phyloP scores from a whole-genome alignment of 148 eudicot genomes.

The Cornus kousa region DNA sequence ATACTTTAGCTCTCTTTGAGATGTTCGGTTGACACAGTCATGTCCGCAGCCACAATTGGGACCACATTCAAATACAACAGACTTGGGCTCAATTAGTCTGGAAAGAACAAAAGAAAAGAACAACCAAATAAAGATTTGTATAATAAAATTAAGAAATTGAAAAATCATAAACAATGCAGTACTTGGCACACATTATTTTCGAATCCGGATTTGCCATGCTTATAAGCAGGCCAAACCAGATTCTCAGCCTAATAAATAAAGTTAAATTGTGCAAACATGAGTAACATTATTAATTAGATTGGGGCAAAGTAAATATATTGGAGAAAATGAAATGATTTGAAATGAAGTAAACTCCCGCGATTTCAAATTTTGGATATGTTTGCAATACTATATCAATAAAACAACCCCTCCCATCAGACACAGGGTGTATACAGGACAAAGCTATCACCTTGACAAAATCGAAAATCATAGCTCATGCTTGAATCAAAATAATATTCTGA shows the following conservation, averaged over 20 bases:
- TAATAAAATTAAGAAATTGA: neutral
- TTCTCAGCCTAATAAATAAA: neutral
- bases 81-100: conserved; percentile 85
- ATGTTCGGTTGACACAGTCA: conserved; percentile 66
- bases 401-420: too few species aligned
- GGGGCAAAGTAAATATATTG: too few species aligned
- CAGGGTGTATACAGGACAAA: too few species aligned
- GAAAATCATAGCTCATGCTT: too few species aligned
- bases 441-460: too few species aligned
- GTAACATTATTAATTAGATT: too few species aligned
- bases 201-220: neutral
- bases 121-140: neutral
- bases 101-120: neutral
- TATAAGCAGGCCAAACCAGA: neutral
- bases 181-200: neutral
- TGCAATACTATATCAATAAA: too few species aligned
- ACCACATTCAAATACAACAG: conserved; percentile 88
- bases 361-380: too few species aligned
- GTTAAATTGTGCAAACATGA: neutral
- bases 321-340: too few species aligned
- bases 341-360: too few species aligned
- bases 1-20: conserved; percentile 62
- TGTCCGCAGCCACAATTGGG: conserved; percentile 85
- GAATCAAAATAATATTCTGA: too few species aligned
- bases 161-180: neutral